Evolutionary conservation across 2,329 filamentous ascomycete species (phyloP).

Genomic region (Fusarium hainanense): DNA sequence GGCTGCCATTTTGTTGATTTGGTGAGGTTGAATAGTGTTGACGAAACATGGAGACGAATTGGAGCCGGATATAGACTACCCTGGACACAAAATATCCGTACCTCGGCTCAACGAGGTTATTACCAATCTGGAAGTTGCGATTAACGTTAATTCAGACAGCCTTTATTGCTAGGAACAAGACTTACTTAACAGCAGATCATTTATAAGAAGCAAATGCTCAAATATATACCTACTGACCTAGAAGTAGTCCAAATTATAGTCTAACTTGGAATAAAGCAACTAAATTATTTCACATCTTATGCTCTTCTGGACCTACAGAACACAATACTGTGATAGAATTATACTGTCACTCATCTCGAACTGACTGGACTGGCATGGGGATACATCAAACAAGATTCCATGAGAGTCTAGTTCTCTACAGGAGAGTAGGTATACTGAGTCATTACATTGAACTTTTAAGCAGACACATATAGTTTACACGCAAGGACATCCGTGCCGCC

Average conservation of each 20-base stretch:
- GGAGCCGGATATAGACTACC: not conserved
- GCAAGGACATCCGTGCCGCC: too few species aligned
- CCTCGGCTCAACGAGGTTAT: constrained; percentile 8
- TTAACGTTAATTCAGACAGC: not conserved
- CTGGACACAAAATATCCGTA: constrained; percentile 2
- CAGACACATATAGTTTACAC: not conserved
- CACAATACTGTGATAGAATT: not conserved
- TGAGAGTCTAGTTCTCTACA: not conserved
- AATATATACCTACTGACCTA: not conserved
- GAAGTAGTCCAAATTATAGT: not conserved
- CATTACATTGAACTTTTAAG: not conserved
- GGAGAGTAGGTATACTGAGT: not conserved
- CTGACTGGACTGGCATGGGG: rapidly evolving
- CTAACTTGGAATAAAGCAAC: not conserved
- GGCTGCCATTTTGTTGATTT: constrained; percentile 14
- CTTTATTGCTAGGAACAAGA: not conserved
- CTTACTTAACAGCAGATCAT: not conserved
- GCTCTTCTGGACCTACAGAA: not conserved
- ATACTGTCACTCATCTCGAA: not conserved
- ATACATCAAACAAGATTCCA: rapidly evolving
- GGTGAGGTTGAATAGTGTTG: not conserved
- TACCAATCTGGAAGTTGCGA: not conserved
- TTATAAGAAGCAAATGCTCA: not conserved
- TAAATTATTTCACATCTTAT: not conserved
- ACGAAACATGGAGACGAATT: not conserved